Evolutionary conservation across 768 basidiomycete genomes (phyloP), one percentile per base, ranked within the genome.

Genomic region (Pisolithus tinctorius): DNA sequence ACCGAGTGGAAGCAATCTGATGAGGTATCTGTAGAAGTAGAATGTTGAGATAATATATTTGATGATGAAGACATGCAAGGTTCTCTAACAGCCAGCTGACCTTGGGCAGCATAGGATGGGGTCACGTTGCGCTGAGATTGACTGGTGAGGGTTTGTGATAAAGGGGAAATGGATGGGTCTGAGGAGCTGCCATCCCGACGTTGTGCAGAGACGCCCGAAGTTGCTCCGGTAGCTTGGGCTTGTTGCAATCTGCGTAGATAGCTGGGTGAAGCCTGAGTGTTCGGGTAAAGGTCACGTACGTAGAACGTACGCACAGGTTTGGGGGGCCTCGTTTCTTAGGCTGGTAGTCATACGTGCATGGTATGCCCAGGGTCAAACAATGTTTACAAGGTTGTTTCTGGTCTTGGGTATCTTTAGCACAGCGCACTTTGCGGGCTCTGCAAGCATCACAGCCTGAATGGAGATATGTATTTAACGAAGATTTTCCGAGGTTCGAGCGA

Each of bases 321-420:
- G 92, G 93, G 3, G 93, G 93, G 0, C 93, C 93, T 50, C 93
- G 75, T 69, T 94, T 94, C 75, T 93, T 93, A 17, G 93, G 93
- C 64, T 89, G 87, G 65, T 94, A 94, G 63, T 91, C 87, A 59
- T 93, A 95, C 1, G 88, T 92, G 66, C 93, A 93, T 5, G 83
- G 79, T 45, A 93, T 86, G 17, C 82, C 85, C 46, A 93, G 80
- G 0, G 85, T 78, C 58, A 86, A 74, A 65, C 90, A 93, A 63
- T 93, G 90, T 64, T 88, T 92, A 85, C 90, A 93, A 7, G 85
- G 76, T 56, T 82, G 82, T 66, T 84, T 86, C 9, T 79, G 73
- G 62, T 88, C 86, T 55, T 88, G 86, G 25, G 83, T 79, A 58
- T 92, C 90, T 55, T 85, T 75, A 6, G 85, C 84, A 61, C 89